A percentile compares a stretch with the other conserved stretches of the same genome.
phyloP scores from a whole-genome alignment of 164 flowering plant species.

The Vitis amurensis region DNA sequence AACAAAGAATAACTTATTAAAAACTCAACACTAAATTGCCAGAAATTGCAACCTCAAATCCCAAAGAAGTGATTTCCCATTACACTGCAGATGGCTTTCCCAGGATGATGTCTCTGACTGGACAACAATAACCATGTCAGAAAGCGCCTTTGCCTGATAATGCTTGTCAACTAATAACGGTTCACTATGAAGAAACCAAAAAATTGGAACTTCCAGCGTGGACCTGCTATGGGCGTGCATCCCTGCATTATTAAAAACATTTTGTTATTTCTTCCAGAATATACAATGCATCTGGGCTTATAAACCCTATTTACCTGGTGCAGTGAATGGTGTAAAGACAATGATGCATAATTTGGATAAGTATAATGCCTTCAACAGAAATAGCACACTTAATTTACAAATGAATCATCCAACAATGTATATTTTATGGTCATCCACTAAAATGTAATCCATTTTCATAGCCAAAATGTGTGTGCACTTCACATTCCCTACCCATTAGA shows the following conservation, averaged over 20 bases:
- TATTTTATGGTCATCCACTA: no score
- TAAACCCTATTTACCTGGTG: not conserved
- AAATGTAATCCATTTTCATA: no score
- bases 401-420: not conserved
- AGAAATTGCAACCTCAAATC: constrained; percentile 69
- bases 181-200: constrained; percentile 91
- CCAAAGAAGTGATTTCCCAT: constrained; percentile 84
- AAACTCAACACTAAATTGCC: not conserved
- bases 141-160: constrained; percentile 94
- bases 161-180: constrained; percentile 90
- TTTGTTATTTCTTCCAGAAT: not conserved
- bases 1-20: not conserved
- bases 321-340: not conserved
- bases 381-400: not conserved
- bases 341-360: not conserved
- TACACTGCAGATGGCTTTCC: constrained; percentile 99
- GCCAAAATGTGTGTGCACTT: no score
- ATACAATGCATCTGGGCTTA: not conserved
- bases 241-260: constrained; percentile 45
- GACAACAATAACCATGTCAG: constrained; percentile 95
- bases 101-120: constrained; percentile 86
- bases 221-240: constrained; percentile 81
- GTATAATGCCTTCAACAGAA: not conserved
- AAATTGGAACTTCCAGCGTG: constrained; percentile 87
- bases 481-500: no score